Evolutionary conservation across 169 alveolate genomes (phyloP).

Genomic region (Eimeria necatrix): DNA sequence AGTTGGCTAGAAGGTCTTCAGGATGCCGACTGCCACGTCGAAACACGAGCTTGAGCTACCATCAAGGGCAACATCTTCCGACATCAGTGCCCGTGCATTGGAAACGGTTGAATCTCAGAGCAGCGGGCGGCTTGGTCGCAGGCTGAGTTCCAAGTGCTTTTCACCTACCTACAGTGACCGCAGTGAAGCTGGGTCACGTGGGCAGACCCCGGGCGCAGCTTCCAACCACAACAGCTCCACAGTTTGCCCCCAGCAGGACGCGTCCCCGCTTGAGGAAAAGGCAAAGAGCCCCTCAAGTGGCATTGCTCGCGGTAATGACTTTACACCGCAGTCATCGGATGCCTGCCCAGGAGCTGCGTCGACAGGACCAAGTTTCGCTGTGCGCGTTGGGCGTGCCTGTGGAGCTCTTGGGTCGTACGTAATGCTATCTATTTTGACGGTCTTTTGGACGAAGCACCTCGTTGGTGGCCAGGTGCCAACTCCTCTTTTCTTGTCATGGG

Average conservation of each 20-base stretch:
- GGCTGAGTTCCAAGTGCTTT: not conserved
- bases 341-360: not conserved
- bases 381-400: not conserved
- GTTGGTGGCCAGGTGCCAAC: constrained; percentile 32
- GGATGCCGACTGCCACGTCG: no score
- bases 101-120: not conserved
- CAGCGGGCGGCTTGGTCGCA: constrained; percentile 1
- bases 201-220: not conserved
- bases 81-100: not conserved
- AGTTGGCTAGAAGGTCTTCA: no score
- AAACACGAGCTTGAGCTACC: no score
- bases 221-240: not conserved
- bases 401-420: not conserved
- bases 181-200: not conserved
- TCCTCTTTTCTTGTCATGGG: constrained; percentile 83
- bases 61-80: no score
- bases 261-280: not conserved
- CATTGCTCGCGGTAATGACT: not conserved
- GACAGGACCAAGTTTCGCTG: not conserved
- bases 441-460: constrained; percentile 30
- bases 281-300: not conserved
- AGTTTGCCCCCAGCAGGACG: not conserved
- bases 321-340: not conserved
- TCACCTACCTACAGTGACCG: not conserved
- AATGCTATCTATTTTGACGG: constrained; percentile 10